Evolutionary conservation across 192 early-diverging fungal genomes (phyloP).

Genomic region (Funneliformis mosseae): DNA sequence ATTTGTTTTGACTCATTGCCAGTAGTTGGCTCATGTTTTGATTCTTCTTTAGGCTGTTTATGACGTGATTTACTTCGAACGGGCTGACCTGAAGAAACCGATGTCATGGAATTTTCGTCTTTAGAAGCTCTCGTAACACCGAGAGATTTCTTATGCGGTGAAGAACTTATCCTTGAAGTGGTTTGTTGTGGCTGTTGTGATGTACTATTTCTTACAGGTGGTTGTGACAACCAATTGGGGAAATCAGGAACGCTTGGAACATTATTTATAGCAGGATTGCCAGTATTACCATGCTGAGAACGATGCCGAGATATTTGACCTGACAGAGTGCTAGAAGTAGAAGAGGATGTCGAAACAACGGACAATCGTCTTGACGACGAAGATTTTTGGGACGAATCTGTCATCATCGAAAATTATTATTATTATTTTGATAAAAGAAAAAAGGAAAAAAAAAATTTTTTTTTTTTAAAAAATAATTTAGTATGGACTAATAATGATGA

Average conservation of each 20-base stretch:
- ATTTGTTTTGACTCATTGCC: conserved; percentile 3
- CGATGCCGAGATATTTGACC: neutral
- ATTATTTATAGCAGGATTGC: neutral
- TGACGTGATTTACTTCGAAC: neutral
- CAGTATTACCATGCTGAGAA: neutral
- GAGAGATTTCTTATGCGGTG: neutral
- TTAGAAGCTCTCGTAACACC: neutral
- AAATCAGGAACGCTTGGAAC: neutral
- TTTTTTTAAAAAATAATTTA: neutral
- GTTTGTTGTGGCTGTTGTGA: neutral
- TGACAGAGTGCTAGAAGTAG: neutral
- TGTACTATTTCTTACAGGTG: neutral
- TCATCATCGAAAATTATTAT: neutral
- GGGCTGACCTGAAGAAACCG: neutral
- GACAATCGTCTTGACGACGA: conserved; percentile 6
- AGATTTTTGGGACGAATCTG: conserved; percentile 16
- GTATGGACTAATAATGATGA: neutral
- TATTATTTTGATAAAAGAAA: neutral
- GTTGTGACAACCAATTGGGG: neutral
- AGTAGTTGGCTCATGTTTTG: neutral
- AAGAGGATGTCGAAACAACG: neutral
- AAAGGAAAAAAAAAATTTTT: neutral
- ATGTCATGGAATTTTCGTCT: neutral
- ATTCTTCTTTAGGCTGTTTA: neutral
- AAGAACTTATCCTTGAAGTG: neutral